Evolutionary conservation across 805 yeast species (phyloP).

Genomic region (Wickerhamomyces queroliae): DNA sequence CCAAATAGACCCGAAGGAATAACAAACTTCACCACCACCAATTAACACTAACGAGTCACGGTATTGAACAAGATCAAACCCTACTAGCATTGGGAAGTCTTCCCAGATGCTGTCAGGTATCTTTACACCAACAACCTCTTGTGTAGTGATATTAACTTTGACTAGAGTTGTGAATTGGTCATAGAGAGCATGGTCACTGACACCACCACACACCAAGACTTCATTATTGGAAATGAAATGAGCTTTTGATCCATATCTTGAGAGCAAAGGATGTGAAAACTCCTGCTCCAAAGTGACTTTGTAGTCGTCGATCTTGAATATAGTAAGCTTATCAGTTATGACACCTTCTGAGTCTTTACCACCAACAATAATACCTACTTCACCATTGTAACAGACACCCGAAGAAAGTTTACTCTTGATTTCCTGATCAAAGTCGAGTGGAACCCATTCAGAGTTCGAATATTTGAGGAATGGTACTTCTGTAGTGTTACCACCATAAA

Average conservation of each 20-base stretch:
- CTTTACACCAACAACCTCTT: slow-evolving; percentile 17
- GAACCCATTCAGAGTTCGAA: slow-evolving; percentile 5
- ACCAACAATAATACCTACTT: slow-evolving; percentile 41
- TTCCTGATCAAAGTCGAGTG: slow-evolving; percentile 1
- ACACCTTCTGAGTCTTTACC: slow-evolving; percentile 29
- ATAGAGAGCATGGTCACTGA: slow-evolving; percentile 32
- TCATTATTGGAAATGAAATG: slow-evolving; percentile 24
- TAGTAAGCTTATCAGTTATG: slow-evolving; percentile 27
- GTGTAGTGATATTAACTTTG: slow-evolving; percentile 21
- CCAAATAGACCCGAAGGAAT: slow-evolving; percentile 67
- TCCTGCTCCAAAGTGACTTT: slow-evolving; percentile 16
- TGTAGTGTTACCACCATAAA: slow-evolving; percentile 44
- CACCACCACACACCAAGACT: slow-evolving; percentile 53
- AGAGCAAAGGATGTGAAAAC: slow-evolving; percentile 26
- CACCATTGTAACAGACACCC: slow-evolving; percentile 27
- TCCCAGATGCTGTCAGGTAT: slow-evolving; percentile 34
- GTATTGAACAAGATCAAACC: slow-evolving; percentile 36
- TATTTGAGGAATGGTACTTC: slow-evolving; percentile 19
- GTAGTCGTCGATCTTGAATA: slow-evolving; percentile 23
- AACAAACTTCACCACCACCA: slow-evolving; percentile 81
- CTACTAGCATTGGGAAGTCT: slow-evolving; percentile 43
- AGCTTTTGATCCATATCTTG: slow-evolving; percentile 45
- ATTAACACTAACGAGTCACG: slow-evolving; percentile 21
- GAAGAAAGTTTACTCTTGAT: slow-evolving; percentile 28
- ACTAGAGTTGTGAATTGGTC: slow-evolving; percentile 32